Evolutionary conservation across 306 rosid genomes (phyloP).

Genomic region (Vigna mungo): DNA sequence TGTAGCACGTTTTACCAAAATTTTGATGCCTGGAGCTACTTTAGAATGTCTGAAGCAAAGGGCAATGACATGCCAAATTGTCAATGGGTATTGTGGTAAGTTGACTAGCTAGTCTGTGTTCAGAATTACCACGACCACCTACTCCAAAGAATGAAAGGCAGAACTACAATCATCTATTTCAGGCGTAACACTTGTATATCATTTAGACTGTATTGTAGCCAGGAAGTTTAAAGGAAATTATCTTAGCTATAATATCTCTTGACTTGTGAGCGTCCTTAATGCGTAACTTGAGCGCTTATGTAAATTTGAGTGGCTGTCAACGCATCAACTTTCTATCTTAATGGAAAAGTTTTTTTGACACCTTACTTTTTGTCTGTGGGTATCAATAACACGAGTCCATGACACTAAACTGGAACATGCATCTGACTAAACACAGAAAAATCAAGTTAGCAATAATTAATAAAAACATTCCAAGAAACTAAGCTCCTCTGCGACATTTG

Average conservation of each 20-base stretch:
- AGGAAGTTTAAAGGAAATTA: neutral
- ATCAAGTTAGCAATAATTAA: no score
- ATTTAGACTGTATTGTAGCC: neutral
- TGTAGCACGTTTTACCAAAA: neutral
- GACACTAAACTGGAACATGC: no score
- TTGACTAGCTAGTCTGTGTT: no score
- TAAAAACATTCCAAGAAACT: neutral
- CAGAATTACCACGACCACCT: neutral
- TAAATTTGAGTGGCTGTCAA: no score
- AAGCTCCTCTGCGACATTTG: neutral
- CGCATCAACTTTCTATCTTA: no score
- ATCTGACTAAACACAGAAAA: no score
- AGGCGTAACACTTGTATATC: neutral
- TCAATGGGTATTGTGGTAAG: neutral
- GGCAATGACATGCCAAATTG: neutral
- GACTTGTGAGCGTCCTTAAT: neutral
- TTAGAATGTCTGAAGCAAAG: neutral
- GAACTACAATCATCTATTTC: neutral
- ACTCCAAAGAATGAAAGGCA: neutral
- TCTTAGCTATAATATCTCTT: slow-evolving; percentile 6
- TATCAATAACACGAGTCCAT: no score
- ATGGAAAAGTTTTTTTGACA: no score
- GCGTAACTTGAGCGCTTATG: no score
- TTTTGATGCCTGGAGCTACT: neutral
- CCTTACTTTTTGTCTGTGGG: no score